Conservation (phyloP, 2,329 filamentous ascomycete genomes). For the Monosporascus ibericus region DNA sequence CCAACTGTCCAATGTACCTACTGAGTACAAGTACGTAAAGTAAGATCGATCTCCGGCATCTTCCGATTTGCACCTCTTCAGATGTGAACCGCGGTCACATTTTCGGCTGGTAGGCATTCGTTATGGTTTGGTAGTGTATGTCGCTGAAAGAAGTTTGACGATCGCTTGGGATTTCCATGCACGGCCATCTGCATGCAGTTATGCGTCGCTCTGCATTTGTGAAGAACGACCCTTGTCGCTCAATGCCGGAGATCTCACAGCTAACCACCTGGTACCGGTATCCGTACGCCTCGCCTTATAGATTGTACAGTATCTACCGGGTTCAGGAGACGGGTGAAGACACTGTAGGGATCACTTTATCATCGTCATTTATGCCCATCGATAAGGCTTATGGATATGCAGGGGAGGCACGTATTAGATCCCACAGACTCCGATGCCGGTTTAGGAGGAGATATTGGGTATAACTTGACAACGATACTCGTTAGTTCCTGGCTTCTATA, state of each 20-base stretch:
- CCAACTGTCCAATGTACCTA: no score
- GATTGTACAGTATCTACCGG: no score
- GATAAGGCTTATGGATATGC: no score
- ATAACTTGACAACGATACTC: neutral
- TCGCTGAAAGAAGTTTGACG: neutral
- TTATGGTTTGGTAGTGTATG: neutral
- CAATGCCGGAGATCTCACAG: neutral
- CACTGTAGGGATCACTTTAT: no score
- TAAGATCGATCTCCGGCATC: neutral
- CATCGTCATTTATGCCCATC: no score
- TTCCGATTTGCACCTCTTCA: neutral
- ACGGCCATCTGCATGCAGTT: neutral
- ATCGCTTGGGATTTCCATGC: neutral
- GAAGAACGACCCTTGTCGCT: neutral
- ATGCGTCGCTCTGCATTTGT: neutral
- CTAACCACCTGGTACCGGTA: neutral
- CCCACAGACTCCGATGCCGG: neutral
- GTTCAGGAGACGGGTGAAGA: no score
- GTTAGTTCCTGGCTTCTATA: no score
- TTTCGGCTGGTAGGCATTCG: no score
- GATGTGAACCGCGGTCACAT: no score
- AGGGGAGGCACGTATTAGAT: neutral
- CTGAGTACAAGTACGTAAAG: no score
- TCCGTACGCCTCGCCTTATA: no score
- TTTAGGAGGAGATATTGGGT: neutral